Conservation (phyloP, 164 flowering plant genomes). For the Nymphaea colorata region DNA sequence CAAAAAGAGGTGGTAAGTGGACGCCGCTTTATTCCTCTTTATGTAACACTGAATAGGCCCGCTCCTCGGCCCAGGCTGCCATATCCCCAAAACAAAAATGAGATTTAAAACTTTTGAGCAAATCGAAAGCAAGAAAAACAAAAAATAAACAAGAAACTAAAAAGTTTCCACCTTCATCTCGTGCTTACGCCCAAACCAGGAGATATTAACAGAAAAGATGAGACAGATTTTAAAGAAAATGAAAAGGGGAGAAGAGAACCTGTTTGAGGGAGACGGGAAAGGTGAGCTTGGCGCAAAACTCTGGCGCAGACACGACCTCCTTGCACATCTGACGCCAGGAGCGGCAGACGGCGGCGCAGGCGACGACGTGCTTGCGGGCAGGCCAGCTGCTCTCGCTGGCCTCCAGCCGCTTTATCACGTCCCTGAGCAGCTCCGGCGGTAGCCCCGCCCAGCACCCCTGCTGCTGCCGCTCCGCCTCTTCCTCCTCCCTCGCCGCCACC, state of each 20-base stretch:
- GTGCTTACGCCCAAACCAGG: neutral
- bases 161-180: neutral
- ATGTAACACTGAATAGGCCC: slow-evolving; percentile 1
- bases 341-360: slow-evolving; percentile 84
- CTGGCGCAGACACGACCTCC: slow-evolving; percentile 70
- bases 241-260: slow-evolving; percentile 20
- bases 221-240: neutral
- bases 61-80: slow-evolving; percentile 2
- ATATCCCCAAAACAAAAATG: neutral
- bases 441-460: slow-evolving; percentile 77
- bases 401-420: slow-evolving; percentile 80
- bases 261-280: slow-evolving; percentile 88
- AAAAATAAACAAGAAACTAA: neutral
- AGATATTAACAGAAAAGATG: neutral
- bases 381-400: slow-evolving; percentile 89
- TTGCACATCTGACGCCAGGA: slow-evolving; percentile 92
- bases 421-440: slow-evolving; percentile 82
- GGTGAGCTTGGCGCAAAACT: slow-evolving; percentile 75
- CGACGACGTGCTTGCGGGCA: slow-evolving; percentile 74
- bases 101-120: neutral
- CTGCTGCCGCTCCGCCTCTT: slow-evolving; percentile 43
- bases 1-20: slow-evolving; percentile 5
- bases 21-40: neutral
- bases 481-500: slow-evolving; percentile 48
- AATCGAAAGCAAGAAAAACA: neutral